These are phyloP conservation scores for Amylocystis lapponica DNA, from an alignment of 768 basidiomycete species.

Conservation along the genomic window DNA sequence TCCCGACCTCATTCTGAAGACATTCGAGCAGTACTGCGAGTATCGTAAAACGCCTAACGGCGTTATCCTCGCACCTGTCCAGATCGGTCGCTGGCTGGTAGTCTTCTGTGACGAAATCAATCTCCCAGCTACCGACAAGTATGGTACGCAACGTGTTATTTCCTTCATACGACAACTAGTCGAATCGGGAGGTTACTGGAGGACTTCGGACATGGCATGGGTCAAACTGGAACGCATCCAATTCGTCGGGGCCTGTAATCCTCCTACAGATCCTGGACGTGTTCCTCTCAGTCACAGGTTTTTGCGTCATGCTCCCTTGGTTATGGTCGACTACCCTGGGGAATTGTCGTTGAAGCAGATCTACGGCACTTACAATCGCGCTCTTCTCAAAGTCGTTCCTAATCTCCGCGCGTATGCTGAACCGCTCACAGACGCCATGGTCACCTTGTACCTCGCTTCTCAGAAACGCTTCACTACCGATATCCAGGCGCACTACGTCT, in stretches of 20 bases:
- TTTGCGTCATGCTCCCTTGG: constrained; percentile 92
- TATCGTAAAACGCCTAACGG: constrained; percentile 98
- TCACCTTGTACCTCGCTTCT: constrained; percentile 89
- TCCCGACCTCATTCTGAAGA: constrained; percentile 96
- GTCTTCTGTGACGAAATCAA: constrained; percentile 99
- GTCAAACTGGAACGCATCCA: constrained; percentile 98
- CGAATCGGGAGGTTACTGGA: constrained; percentile 92
- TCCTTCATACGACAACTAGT: constrained; percentile 97
- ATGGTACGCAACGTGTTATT: constrained; percentile 97
- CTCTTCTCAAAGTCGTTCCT: constrained; percentile 91
- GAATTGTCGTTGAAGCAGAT: constrained; percentile 96
- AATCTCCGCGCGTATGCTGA: constrained; percentile 89
- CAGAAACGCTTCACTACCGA: constrained; percentile 95
- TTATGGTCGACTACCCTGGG: constrained; percentile 99
- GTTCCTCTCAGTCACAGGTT: constrained; percentile 98
- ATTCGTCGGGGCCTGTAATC: constrained; percentile 99
- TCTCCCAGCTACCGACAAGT: constrained; percentile 92
- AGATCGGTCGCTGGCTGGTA: constrained; percentile 97
- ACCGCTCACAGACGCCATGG: constrained; percentile 97
- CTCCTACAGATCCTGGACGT: constrained; percentile 97
- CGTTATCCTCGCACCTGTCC: constrained; percentile 88
- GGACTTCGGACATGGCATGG: constrained; percentile 93
- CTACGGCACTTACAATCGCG: constrained; percentile 96
- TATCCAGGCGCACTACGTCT: constrained; percentile 97
- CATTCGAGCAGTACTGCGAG: constrained; percentile 99